Percentiles rank a stretch among this genome's conserved stretches.
Conservation (phyloP, 1,284 basidiomycete genomes). For the Rhodotorula glutinis region DNA sequence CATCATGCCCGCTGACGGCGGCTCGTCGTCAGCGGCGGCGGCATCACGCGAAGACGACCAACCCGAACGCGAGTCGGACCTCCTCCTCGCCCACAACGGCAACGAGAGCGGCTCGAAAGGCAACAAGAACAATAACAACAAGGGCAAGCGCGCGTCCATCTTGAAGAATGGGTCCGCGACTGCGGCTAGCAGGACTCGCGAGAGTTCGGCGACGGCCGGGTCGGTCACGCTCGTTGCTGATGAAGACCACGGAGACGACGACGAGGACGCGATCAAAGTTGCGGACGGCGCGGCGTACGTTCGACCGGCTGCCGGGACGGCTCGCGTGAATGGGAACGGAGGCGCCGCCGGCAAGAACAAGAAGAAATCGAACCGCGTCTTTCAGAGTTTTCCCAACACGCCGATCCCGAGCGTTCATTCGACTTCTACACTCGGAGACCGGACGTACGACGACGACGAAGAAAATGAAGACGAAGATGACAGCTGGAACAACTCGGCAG, state of each 20-base stretch:
- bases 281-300: neutral
- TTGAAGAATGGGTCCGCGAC: neutral
- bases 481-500: conserved; percentile 26
- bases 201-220: neutral
- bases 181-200: too few relatives aligned
- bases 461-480: conserved; percentile 30
- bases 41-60: conserved; percentile 1
- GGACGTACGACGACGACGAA: conserved; percentile 32
- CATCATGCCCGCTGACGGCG: neutral
- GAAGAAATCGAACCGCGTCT: conserved; percentile 31
- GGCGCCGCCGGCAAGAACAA: neutral
- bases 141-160: neutral
- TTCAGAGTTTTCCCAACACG: conserved; percentile 42
- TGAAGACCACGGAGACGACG: neutral
- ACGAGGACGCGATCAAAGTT: neutral
- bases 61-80: conserved; percentile 3
- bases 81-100: neutral
- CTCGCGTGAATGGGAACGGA: neutral
- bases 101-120: neutral
- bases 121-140: too few relatives aligned
- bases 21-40: too few relatives aligned
- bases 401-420: conserved; percentile 34
- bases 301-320: too few relatives aligned
- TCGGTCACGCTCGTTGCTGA: neutral
- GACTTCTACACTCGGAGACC: conserved; percentile 5